phyloP scores from a whole-genome alignment of 352 stramenopile species.

The Phytophthora chlamydospora region DNA sequence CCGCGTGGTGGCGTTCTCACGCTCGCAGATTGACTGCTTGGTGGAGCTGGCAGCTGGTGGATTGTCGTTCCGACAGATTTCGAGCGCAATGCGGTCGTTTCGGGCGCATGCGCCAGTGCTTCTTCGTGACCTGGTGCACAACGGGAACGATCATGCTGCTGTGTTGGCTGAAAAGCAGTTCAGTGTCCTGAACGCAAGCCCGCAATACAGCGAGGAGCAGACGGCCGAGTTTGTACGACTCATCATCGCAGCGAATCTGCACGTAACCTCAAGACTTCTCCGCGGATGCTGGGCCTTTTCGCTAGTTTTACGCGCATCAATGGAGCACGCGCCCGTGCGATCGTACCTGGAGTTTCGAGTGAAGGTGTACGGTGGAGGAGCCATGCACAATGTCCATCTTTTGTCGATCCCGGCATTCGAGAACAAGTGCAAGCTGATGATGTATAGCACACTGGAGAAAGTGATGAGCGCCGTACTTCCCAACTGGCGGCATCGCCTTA shows the following conservation, averaged over 20 bases:
- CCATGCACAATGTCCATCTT: conserved; percentile 50
- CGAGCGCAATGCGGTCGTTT: conserved; percentile 34
- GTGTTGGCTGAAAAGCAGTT: conserved; percentile 3
- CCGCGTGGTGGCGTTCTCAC: conserved; percentile 33
- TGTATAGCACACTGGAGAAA: conserved; percentile 41
- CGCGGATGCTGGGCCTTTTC: conserved; percentile 55
- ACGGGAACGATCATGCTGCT: not conserved
- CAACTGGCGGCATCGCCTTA: conserved; percentile 40
- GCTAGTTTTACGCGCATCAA: conserved; percentile 39
- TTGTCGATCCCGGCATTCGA: conserved; percentile 46
- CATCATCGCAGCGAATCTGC: conserved; percentile 46
- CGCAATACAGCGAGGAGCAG: conserved; percentile 35
- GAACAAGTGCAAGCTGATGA: conserved; percentile 37
- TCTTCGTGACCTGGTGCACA: conserved; percentile 24
- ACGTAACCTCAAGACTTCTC: conserved; percentile 43
- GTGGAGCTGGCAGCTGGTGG: conserved; percentile 39
- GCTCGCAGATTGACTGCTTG: conserved; percentile 39
- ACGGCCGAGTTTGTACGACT: conserved; percentile 50
- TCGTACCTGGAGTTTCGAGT: conserved; percentile 54
- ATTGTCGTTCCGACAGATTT: conserved; percentile 41
- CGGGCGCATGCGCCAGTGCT: conserved; percentile 24
- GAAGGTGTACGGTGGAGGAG: conserved; percentile 38
- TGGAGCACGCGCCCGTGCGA: conserved; percentile 35
- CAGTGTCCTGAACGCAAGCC: conserved; percentile 12
- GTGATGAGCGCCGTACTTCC: conserved; percentile 45